Conservation (phyloP, 2,329 filamentous ascomycete genomes). For the Didymella pinodella region DNA sequence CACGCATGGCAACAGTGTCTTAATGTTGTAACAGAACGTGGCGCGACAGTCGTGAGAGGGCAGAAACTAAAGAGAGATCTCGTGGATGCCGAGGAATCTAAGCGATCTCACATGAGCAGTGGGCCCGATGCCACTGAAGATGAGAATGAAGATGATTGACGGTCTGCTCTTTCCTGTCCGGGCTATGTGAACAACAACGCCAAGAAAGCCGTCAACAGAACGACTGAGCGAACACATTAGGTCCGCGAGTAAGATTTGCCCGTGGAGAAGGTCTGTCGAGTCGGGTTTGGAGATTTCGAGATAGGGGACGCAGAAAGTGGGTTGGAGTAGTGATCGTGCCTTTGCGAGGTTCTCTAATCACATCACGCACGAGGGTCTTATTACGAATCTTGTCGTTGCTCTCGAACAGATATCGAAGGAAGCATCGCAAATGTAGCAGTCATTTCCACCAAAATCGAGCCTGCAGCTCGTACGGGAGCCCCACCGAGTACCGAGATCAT, state of each 20-base stretch:
- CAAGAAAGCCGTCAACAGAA: neutral
- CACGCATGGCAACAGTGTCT: neutral
- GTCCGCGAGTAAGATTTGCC: neutral
- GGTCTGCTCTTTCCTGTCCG: neutral
- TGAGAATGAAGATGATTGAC: neutral
- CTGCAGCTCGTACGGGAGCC: neutral
- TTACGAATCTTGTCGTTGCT: too few relatives aligned
- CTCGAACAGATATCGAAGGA: neutral
- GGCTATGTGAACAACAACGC: neutral
- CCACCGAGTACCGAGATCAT: too few relatives aligned
- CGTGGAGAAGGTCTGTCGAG: neutral
- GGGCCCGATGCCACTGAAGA: neutral
- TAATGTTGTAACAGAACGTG: neutral
- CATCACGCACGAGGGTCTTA: neutral
- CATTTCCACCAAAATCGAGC: neutral
- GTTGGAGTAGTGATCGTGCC: neutral
- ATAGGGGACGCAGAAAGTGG: neutral
- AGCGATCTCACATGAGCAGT: neutral
- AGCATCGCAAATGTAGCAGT: neutral
- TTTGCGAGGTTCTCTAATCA: neutral
- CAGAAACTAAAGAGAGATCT: neutral
- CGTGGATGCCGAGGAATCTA: neutral
- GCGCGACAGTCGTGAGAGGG: neutral
- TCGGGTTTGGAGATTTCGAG: neutral
- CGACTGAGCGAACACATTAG: neutral